phyloP scores from a whole-genome alignment of 1,284 basidiomycete genomes.

The Melampsora occidentalis region DNA sequence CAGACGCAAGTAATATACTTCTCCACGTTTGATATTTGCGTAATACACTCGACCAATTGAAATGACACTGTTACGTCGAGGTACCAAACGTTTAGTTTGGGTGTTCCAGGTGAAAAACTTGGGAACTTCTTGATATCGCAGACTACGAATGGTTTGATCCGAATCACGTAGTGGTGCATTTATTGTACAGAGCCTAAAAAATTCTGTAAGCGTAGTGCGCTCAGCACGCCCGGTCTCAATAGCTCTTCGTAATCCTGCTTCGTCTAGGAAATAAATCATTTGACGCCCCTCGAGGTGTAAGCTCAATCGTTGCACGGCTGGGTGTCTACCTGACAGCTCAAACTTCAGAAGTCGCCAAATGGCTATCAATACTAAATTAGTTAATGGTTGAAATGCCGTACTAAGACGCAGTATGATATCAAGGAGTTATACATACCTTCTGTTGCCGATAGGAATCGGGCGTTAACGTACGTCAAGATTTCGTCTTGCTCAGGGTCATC shows the following conservation, averaged over 20 bases:
- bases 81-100: background rate
- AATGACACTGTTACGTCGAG: background rate
- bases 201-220: background rate
- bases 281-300: background rate
- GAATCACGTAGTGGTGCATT: background rate
- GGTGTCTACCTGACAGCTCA: background rate
- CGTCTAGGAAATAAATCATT: background rate
- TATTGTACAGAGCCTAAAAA: background rate
- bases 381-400: no score
- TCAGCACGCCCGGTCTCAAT: background rate
- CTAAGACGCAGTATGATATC: no score
- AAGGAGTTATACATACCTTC: background rate
- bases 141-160: background rate
- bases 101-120: background rate
- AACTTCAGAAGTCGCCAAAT: constrained; percentile 46
- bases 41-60: background rate
- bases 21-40: background rate
- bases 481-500: constrained; percentile 52
- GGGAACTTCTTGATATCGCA: background rate
- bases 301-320: background rate
- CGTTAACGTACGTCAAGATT: constrained; percentile 54
- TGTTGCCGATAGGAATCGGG: constrained; percentile 53
- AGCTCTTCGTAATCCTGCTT: background rate
- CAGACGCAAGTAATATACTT: constrained; percentile 3
- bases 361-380: constrained; percentile 49